Evolutionary conservation across 345 rosid genomes (phyloP), one percentile per base, ranked within the genome.

Genomic region (Odontarrhena argentea): DNA sequence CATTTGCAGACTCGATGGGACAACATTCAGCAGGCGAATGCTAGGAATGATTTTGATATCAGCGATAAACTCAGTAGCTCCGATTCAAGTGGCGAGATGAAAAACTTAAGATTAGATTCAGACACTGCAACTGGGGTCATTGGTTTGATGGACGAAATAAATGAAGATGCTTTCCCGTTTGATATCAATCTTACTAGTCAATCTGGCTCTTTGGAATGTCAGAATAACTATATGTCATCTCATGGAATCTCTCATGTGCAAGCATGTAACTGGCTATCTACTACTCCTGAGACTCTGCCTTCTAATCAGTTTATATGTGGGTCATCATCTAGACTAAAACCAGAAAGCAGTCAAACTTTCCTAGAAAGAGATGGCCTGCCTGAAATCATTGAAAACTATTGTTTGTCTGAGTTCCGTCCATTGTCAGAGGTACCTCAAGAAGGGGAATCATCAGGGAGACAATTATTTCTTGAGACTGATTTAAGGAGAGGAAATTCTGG

Each of bases 1-100:
- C 95, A 91, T 80, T 70, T 94, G 73, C 99, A 94, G 80, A 78
- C 80, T 62, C 83, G 99, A 70, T 94, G 96, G 91, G 79, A 86
- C 74, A 79, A 76, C 46, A 71, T 80, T 74, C 84, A 83, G 72
- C 78, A 75, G 79, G 80, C 81, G 53, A 83, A 79, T 56, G 82
- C 75, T 46, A 55, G 70, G 69, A 83, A 67, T 54, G 75, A 72
- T 62, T 68, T 72, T n/a, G 74, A 55, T 69, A 77, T 69, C 75
- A 83, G 71, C 24, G 59, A 52, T 55, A 67, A 52, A 66, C 56
- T 63, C 35, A 52, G 64, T 65, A 79, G 74, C 74, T 53, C 74
- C 55, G 60, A 51, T 32, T 69, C 80, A 68, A 74, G 81, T 77
- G 84, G 86, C 45, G 77, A 76, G 61, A 58, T 60, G 76, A 70